Conservation (phyloP, 768 basidiomycete genomes). For the Trametes elegans region DNA sequence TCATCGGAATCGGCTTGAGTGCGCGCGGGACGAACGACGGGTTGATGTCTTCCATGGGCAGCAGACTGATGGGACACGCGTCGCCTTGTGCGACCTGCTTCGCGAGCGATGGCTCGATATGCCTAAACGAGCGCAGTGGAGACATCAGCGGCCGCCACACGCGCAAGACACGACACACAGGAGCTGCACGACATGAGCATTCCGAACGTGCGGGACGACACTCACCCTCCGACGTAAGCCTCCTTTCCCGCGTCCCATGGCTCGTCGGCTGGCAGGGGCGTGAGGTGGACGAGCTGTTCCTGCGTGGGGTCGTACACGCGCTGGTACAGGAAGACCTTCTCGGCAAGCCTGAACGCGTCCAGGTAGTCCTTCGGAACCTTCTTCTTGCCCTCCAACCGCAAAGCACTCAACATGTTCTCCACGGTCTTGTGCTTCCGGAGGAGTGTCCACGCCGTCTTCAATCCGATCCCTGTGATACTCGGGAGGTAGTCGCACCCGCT, state of each 20-base stretch:
- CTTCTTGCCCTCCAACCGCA: constrained; percentile 84
- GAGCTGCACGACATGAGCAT: background rate
- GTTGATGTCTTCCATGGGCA: constrained; percentile 79
- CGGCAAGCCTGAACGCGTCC: constrained; percentile 73
- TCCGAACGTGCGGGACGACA: constrained; percentile 9
- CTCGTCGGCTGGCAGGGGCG: constrained; percentile 50
- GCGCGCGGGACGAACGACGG: constrained; percentile 56
- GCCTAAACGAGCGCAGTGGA: constrained; percentile 38
- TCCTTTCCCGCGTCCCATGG: constrained; percentile 60
- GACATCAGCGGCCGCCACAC: constrained; percentile 13
- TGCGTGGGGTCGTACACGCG: constrained; percentile 80
- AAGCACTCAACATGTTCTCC: constrained; percentile 73
- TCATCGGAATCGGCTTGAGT: constrained; percentile 39
- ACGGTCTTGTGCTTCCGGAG: constrained; percentile 83
- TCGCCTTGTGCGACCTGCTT: constrained; percentile 66
- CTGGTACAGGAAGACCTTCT: constrained; percentile 91
- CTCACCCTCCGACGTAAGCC: constrained; percentile 70
- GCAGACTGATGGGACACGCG: constrained; percentile 63
- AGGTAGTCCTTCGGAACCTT: constrained; percentile 75
- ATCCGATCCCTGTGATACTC: constrained; percentile 86
- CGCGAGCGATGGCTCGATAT: constrained; percentile 63
- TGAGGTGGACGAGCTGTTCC: constrained; percentile 68
- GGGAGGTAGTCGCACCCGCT: constrained; percentile 92
- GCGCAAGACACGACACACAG: constrained; percentile 11
- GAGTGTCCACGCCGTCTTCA: constrained; percentile 88